Base-by-base conservation (phyloP, 1,284 basidiomycete species). In the Rhodofomes roseus region DNA sequence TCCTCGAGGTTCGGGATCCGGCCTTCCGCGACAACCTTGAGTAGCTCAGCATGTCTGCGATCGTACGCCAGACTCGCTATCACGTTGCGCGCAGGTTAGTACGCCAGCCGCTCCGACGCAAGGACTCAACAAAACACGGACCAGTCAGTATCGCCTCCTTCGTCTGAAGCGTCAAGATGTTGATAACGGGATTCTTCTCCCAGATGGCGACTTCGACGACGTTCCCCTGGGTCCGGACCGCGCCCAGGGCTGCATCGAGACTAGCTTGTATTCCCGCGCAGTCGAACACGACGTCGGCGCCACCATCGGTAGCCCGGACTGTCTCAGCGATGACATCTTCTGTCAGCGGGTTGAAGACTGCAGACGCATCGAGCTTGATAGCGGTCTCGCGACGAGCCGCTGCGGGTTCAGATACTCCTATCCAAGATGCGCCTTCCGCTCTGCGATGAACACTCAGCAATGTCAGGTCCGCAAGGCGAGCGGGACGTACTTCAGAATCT, bases 281-380 rank as follows among this genome's bases (percentile, higher is more conserved):
- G 57, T 76, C 74, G 58, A 72, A 73, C 1, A 71, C 69, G 43
- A 73, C 66, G 54, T 72, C 69, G 5, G 68, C 70, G n/a, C 73
- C 73, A 18, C 67, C 67, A 4, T 60, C 51, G 3, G 73, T 74
- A 14, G 66, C 63, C 39, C 63, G 54, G 11, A 59, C 50, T 8
- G 66, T 61, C 16, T 61, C 63, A 0, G 59, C 56, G 8, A 68
- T 63, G 20, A 72, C 61, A 55, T 70, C 64, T 4, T 52, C 22
- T 1, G 53, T 39, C 2, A 54, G 43, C 9, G 68, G 69, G 52
- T 71, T 66, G 62, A 68, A 68, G 4, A 69, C 68, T 20, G 64
- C 65, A 14, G 70, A 64, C 2, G 72, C 73, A 6, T 68, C 66
- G 2, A 70, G 66, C 40, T 67, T 56, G 1, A 55, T 16, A 4